Evolutionary conservation across 2,329 filamentous ascomycete species (phyloP).

Genomic region (Diaporthe capsici): DNA sequence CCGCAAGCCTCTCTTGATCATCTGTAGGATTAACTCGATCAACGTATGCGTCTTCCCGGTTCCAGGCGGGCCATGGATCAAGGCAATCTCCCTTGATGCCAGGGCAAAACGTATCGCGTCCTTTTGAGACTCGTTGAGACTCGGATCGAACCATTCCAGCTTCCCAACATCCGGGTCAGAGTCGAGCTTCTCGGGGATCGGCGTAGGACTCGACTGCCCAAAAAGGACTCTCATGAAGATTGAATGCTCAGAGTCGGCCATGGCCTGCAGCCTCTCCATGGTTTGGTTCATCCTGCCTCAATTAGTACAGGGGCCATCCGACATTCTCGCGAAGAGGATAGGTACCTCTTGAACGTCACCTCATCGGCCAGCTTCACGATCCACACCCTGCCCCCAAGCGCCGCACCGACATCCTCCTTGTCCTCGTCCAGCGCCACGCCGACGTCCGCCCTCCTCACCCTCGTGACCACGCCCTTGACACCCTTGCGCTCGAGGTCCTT

Average conservation of each 20-base stretch:
- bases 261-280: slow-evolving; percentile 72
- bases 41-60: slow-evolving; percentile 98
- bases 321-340: slow-evolving; percentile 39
- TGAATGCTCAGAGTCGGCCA: slow-evolving; percentile 71
- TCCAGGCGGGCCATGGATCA: slow-evolving; percentile 95
- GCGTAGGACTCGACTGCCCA: slow-evolving; percentile 67
- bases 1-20: slow-evolving; percentile 79
- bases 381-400: slow-evolving; percentile 69
- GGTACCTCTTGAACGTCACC: slow-evolving; percentile 72
- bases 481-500: slow-evolving; percentile 78
- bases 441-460: slow-evolving; percentile 70
- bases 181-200: slow-evolving; percentile 58
- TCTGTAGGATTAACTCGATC: slow-evolving; percentile 94
- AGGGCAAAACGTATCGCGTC: slow-evolving; percentile 86
- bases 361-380: slow-evolving; percentile 78
- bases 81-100: slow-evolving; percentile 82
- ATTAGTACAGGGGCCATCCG: slow-evolving; percentile 3
- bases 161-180: slow-evolving; percentile 58
- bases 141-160: slow-evolving; percentile 73
- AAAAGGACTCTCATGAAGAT: slow-evolving; percentile 74
- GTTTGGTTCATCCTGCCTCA: slow-evolving; percentile 71
- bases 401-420: slow-evolving; percentile 61
- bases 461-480: slow-evolving; percentile 78
- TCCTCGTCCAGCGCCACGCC: slow-evolving; percentile 80
- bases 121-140: slow-evolving; percentile 76